Conservation (phyloP, 108 stramenopile species). For the Cyclotella sp. region DNA sequence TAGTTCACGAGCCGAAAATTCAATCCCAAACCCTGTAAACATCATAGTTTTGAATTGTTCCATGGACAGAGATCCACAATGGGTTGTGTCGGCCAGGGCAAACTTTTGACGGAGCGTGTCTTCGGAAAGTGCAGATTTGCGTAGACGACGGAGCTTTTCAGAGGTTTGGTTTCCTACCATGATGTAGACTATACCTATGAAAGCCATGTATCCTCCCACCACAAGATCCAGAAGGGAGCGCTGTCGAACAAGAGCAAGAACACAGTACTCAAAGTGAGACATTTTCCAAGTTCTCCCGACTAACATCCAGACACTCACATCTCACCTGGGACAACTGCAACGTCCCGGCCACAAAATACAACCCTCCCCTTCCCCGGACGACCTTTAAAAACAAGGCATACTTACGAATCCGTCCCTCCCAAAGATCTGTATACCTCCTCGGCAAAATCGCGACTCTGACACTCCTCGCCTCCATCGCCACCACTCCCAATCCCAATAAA, state of each 20-base stretch:
- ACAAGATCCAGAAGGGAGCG: constrained; percentile 5
- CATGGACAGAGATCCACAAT: constrained; percentile 42
- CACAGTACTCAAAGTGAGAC: neutral
- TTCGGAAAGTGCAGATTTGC: constrained; percentile 47
- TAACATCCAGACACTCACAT: neutral
- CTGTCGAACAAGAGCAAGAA: neutral
- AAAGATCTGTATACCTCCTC: constrained; percentile 9
- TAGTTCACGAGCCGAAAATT: constrained; percentile 16
- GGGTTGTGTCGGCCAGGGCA: constrained; percentile 35
- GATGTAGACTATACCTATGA: constrained; percentile 58
- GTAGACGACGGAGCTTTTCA: constrained; percentile 50
- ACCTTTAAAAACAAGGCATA: constrained; percentile 65
- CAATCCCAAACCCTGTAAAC: constrained; percentile 7
- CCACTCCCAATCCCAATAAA: constrained; percentile 48
- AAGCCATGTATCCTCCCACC: constrained; percentile 55
- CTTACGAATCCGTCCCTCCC: constrained; percentile 41
- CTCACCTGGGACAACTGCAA: constrained; percentile 51
- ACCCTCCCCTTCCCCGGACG: constrained; percentile 59
- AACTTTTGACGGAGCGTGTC: constrained; percentile 44
- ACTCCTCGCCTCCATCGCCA: constrained; percentile 50
- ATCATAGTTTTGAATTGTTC: constrained; percentile 48
- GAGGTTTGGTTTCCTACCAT: constrained; percentile 50
- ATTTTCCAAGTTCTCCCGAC: neutral
- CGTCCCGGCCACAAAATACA: constrained; percentile 65
- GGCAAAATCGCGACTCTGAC: constrained; percentile 18